Evolutionary conservation across 116 monocot genomes (phyloP), one percentile per base, ranked within the genome.

Genomic region (Posidonia oceanica): DNA sequence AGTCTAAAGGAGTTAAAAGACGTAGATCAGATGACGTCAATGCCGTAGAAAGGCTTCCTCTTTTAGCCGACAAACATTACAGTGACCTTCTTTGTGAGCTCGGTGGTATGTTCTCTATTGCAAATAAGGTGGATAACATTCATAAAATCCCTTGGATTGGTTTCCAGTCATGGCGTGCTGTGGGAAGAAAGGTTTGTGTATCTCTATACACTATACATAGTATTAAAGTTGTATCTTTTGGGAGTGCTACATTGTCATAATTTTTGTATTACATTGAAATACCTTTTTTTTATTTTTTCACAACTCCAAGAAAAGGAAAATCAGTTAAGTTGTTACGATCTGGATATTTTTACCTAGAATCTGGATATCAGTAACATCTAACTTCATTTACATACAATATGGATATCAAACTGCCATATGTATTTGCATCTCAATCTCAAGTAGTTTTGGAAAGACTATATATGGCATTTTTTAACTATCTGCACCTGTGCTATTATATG

Each of bases 81-180:
- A 81, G 52, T 36, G 88, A 96, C 78, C 54, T 85, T 82, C 74
- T 96, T 60, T 88, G 96, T 73, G 96, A 96, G 71, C 68, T 87
- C 71, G 96, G 91, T 56, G 91, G 89, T 54, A 87, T 96, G 79
- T 79, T 96, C 66, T 81, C 88, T 41, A 69, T 96, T 78, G 96
- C 96, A 41, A 89, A 91, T 69, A 86, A 58, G 75, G 75, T 89
- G 53, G 91, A 91, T 70, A 71, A 52, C 67, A 77, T 96, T 76
- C 96, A 96, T 65, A 88, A 83, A 71, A 83, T 82, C 75, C 88
- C 91, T 38, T 96, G 96, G 96, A 91, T 96, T 66, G 96, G 96
- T 66, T 96, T 96, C 55, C 91, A 96, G 59, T 96, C 96, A 63
- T 96, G 96, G 96, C 88, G 73, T 76, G 79, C 96, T 74, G 69